Percentiles rank a stretch among this genome's conserved stretches.
phyloP scores from a whole-genome alignment of 768 basidiomycete genomes.

The Suillus placidus region DNA sequence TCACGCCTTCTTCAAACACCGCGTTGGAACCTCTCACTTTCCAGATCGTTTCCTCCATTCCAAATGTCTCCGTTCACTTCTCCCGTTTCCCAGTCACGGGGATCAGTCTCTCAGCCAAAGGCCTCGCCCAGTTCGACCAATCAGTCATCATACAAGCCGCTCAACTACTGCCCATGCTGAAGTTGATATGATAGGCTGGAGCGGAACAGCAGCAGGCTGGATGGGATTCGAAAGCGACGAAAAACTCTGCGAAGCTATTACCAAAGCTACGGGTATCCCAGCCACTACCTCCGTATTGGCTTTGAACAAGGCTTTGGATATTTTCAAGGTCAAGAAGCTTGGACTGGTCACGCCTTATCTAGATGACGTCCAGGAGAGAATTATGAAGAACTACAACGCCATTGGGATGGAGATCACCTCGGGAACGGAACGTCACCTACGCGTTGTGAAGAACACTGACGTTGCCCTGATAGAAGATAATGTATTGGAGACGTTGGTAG shows the following conservation, averaged over 20 bases:
- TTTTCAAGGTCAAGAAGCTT: constrained; percentile 5
- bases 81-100: constrained; percentile 1
- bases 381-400: background rate
- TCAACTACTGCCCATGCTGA: background rate
- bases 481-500: constrained; percentile 1
- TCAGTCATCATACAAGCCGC: background rate
- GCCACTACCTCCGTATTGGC: constrained; percentile 2
- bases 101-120: background rate
- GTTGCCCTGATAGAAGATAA: background rate
- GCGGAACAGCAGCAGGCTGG: constrained; percentile 5
- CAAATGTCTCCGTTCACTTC: constrained; percentile 5
- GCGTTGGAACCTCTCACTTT: constrained; percentile 4
- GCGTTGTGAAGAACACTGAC: background rate
- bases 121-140: constrained; percentile 3
- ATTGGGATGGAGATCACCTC: background rate
- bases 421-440: background rate
- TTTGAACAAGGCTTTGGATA: constrained; percentile 3
- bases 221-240: background rate
- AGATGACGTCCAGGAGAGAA: constrained; percentile 2
- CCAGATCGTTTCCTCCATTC: background rate
- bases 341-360: constrained; percentile 5
- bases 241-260: constrained; percentile 1
- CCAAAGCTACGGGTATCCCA: background rate
- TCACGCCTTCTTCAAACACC: constrained; percentile 4
- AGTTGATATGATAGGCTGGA: constrained; percentile 7